Evolutionary conservation across 148 eudicot species (phyloP), one percentile per base, ranked within the genome.

Genomic region (Heliosperma pusillum): DNA sequence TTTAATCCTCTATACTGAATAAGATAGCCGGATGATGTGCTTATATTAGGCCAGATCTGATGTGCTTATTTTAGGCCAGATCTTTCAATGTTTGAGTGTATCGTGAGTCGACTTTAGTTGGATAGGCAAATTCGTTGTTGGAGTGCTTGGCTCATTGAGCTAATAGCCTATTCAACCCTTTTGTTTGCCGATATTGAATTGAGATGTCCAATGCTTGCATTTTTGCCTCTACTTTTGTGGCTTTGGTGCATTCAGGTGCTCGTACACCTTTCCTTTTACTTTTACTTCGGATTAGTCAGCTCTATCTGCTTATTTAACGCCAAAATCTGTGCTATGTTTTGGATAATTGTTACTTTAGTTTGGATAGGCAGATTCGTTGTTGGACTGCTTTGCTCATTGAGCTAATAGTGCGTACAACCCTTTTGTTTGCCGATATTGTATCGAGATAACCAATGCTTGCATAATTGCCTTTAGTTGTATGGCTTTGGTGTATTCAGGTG

Each of bases 211-310:
- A 71, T 75, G 76, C 76, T 70, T 80, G 78, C 82, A 75, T 70
- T n/a, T 26, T 57, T 29, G 76, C 69, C 40, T 2, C 30, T 30
- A 24, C 55, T 74, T 59, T 0, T 3, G 12, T 66, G 71, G 70
- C 77, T 47, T 57, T 79, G 4, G 77, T 82, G 82, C 73, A 78
- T 76, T 78, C 77, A 70, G 74, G 81, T 78, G 71, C 85, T 79
- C 80, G n/a, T 62, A 69, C 4, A 72, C 71, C 5, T 40, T 0
- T 65, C 1, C 53, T 47, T 15, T 3, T 8, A 15, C 17, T 47
- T 47, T 36, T 36, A 36, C 7, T 36, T 0, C 7, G 9, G 9
- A 6, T 36, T 7, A 36, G 42, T 36, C 9, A 36, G 42, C 42
- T 36, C 9, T 0, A 6, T 7, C 10, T 7, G 42, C 42, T 36